Base-by-base conservation (phyloP, 2,329 filamentous ascomycete genomes). In the Venturia oleaginea region DNA sequence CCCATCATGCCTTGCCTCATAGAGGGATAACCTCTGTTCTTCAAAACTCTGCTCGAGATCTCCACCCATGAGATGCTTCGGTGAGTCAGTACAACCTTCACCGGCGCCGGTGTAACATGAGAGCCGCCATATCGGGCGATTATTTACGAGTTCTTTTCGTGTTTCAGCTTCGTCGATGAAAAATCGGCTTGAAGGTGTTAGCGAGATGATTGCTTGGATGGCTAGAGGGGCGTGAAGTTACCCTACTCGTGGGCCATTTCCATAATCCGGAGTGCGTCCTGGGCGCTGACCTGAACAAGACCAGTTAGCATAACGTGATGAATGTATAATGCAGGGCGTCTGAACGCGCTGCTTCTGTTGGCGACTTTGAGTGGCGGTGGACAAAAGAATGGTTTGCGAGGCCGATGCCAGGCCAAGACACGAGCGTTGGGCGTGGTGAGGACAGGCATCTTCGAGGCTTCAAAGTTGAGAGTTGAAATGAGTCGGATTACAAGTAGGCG, bases 41-140 rank as follows among this genome's bases (percentile, higher is more conserved):
- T 97, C 93, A 48, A 89, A 88, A 71, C 91, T 96, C 74, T 92
- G 88, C 74, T 97, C 93, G 22, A 92, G 83, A 6, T 84, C 81
- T 1, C 91, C 92, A 62, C 91, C 91, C 70, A 96, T 92, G 0
- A 97, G 81, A 75, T 96, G 91, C 22, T 85, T 85, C 0, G 92
- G 92, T 1, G 89, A 85, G 69, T 92, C 84, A 70, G 80, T 83
- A 27, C 51, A 57, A 4, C 88, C 89, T 0, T 92, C 92, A 0
- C 87, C 90, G 74, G 30, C 17, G 6, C 46, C 62, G 4, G 63
- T 27, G 37, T 96, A 97, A 27, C 88, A 83, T 1, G 92, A 96
- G 30, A 97, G 82, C 4, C 94, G 87, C 89, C 92, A 97, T 80
- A 84, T 78, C 22, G 93, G 93, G 10, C 83, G 82, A 66, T 94